Base-by-base conservation (phyloP, 2,329 filamentous ascomycete genomes). In the Tolypocladium tropicale region DNA sequence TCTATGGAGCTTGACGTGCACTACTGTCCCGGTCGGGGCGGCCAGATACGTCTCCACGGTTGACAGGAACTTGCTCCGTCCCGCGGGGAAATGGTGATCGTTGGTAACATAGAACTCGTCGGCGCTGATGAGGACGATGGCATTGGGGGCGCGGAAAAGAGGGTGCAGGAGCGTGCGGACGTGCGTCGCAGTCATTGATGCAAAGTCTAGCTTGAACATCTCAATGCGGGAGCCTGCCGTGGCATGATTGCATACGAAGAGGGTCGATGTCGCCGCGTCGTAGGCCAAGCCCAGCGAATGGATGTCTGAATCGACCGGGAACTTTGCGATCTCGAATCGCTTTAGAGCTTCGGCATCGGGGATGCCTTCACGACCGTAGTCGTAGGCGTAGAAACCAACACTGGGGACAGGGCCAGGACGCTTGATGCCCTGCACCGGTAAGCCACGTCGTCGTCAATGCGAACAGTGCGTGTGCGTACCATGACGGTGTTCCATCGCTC, bases 401-500 rank as follows among this genome's bases (percentile, higher is more conserved):
- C 60, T 62, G 6, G 61, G 65, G 6, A 54, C 54, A 2, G 60
- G 46, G 18, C 56, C 52, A 4, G 59, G 53, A 28, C 59, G 21
- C 50, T 62, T 65, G 1, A 69, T 18, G 6, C 67, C 67, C 68
- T 70, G n/a, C 33, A 7, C 39, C 2, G 23, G 16, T 25, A 23
- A 32, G 25, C 6, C 2, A 28, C 23, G 6, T n/a, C n/a, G n/a
- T n/a, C n/a, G 10, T 21, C 2, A 5, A 33, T 34, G 21, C 34
- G 23, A 21, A 11, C 9, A 12, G 4, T 9, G 28, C 10, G 9
- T 21, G 23, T 12, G 52, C 62, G 28, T 33, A 70, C 73, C 72
- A 75, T 73, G 57, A 75, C 72, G 3, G 70, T 73, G 58, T 76
- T 75, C 63, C 67, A 71, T 10, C 62, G 65, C 56, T 75, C 73